Percentiles rank a stretch among this genome's conserved stretches.
Evolutionary conservation across 2,329 filamentous ascomycete species (phyloP).

Genomic region (Sordariomycetes sp.): DNA sequence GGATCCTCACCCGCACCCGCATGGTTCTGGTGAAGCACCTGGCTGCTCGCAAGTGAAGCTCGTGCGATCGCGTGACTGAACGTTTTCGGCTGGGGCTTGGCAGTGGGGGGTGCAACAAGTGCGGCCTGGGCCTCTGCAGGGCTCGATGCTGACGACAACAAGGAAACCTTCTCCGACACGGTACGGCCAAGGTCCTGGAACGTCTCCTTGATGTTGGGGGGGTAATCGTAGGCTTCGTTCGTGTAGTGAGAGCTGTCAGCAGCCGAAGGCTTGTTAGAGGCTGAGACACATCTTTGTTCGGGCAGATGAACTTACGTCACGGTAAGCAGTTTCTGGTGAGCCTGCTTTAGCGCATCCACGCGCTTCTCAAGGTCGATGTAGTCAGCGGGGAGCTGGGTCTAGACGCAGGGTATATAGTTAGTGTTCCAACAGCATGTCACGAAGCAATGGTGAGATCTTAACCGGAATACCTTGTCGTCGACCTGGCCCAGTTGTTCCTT

Average conservation of each 20-base stretch:
- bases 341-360: constrained; percentile 91
- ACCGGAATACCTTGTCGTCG: constrained; percentile 65
- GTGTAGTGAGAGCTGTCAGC: constrained; percentile 71
- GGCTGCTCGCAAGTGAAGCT: constrained; percentile 74
- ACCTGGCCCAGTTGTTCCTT: constrained; percentile 94
- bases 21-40: constrained; percentile 72
- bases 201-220: constrained; percentile 93
- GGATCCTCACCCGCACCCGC: constrained; percentile 75
- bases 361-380: constrained; percentile 98
- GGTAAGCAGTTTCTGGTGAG: constrained; percentile 92
- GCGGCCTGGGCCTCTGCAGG: constrained; percentile 91
- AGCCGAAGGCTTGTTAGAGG: not conserved
- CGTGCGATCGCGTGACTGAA: constrained; percentile 94
- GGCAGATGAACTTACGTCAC: constrained; percentile 58
- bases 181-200: constrained; percentile 94
- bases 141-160: constrained; percentile 74
- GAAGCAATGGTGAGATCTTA: not conserved
- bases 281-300: not conserved
- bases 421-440: not conserved
- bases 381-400: constrained; percentile 94
- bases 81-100: constrained; percentile 96
- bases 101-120: constrained; percentile 74
- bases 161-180: constrained; percentile 85
- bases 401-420: not conserved
- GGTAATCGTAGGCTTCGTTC: constrained; percentile 84